Evolutionary conservation across 768 basidiomycete genomes (phyloP).

Genomic region (Pleurotus sapidus): DNA sequence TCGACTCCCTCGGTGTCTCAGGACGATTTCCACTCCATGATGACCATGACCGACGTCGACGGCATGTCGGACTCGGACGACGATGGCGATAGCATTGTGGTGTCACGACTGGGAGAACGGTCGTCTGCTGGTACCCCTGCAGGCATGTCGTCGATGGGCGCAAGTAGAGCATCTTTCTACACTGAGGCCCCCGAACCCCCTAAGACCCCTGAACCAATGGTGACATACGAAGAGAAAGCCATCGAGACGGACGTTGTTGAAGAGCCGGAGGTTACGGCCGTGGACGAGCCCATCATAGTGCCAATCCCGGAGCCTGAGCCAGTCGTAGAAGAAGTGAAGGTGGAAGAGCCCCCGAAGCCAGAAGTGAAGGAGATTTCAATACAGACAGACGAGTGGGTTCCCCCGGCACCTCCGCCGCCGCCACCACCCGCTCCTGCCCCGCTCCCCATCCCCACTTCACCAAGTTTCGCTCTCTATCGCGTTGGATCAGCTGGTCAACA

Average conservation of each 20-base stretch:
- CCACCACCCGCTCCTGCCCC: constrained; percentile 30
- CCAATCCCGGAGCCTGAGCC: constrained; percentile 28
- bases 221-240: constrained; percentile 48
- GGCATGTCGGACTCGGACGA: constrained; percentile 51
- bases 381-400: constrained; percentile 76
- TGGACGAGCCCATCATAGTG: constrained; percentile 18
- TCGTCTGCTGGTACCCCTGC: not conserved
- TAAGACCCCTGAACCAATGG: constrained; percentile 23
- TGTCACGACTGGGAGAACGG: constrained; percentile 39
- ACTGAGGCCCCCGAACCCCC: constrained; percentile 30
- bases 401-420: constrained; percentile 34
- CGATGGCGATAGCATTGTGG: constrained; percentile 76
- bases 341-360: constrained; percentile 46
- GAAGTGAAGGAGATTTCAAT: constrained; percentile 73
- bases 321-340: constrained; percentile 20
- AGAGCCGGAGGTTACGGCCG: not conserved
- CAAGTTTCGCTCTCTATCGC: constrained; percentile 13
- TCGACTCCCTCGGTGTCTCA: constrained; percentile 63
- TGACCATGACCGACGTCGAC: constrained; percentile 70
- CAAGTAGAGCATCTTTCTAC: constrained; percentile 24
- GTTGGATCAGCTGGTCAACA: constrained; percentile 16
- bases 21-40: constrained; percentile 76
- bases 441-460: constrained; percentile 27
- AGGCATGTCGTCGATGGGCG: constrained; percentile 19
- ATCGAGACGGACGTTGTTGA: constrained; percentile 5